Evolutionary conservation across 2,329 filamentous ascomycete genomes (phyloP).

Genomic region (Exophiala spinifera): DNA sequence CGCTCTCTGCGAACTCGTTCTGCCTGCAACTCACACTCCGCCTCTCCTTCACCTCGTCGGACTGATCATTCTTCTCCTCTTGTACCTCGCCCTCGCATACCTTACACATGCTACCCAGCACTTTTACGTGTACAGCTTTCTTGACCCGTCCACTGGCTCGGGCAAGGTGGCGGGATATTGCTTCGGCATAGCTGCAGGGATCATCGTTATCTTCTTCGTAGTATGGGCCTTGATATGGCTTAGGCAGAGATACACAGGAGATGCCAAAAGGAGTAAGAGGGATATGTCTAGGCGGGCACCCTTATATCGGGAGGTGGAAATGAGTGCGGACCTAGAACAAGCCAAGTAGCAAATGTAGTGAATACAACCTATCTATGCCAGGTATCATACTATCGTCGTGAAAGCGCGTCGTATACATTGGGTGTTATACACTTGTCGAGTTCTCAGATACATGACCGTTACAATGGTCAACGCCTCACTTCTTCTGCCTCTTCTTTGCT

Average conservation of each 20-base stretch:
- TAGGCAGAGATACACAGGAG: constrained; percentile 42
- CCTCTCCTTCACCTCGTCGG: constrained; percentile 65
- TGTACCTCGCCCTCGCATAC: constrained; percentile 73
- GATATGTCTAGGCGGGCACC: constrained; percentile 6
- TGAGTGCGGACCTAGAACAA: constrained; percentile 4
- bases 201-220: constrained; percentile 53
- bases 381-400: too few relatives aligned
- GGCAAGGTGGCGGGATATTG: constrained; percentile 63
- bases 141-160: constrained; percentile 58
- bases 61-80: constrained; percentile 65
- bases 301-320: constrained; percentile 10
- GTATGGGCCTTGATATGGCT: constrained; percentile 54
- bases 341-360: constrained; percentile 3
- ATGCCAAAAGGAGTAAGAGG: constrained; percentile 18
- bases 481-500: background rate
- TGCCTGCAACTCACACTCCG: constrained; percentile 63
- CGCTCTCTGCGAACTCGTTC: constrained; percentile 69
- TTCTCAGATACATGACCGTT: too few relatives aligned
- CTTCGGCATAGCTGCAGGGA: constrained; percentile 57
- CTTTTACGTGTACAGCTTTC: constrained; percentile 75
- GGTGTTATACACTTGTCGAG: too few relatives aligned
- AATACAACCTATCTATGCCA: background rate
- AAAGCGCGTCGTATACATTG: too few relatives aligned
- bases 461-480: background rate
- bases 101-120: constrained; percentile 66